Conservation (phyloP, 768 basidiomycete genomes). For the Calocybe cyanea region DNA sequence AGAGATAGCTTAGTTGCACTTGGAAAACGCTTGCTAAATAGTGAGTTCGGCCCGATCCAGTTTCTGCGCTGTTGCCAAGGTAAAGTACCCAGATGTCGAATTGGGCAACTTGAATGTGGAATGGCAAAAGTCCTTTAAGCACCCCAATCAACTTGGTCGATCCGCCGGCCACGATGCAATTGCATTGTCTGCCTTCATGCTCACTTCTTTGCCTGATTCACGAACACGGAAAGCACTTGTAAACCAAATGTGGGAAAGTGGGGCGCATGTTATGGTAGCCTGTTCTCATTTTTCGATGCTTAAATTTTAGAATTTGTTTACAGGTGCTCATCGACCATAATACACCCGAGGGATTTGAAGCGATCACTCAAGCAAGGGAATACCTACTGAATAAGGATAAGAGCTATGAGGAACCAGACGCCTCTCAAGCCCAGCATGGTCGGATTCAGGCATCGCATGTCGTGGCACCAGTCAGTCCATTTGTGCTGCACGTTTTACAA, state of each 20-base stretch:
- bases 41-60: constrained; percentile 30
- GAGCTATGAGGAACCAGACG: constrained; percentile 56
- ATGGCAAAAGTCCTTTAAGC: constrained; percentile 58
- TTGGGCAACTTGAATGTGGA: constrained; percentile 39
- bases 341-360: constrained; percentile 69
- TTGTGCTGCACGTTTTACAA: constrained; percentile 7
- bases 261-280: constrained; percentile 75
- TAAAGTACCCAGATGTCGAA: constrained; percentile 36
- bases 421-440: constrained; percentile 32
- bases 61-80: constrained; percentile 5
- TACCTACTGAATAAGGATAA: constrained; percentile 58
- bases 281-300: constrained; percentile 4
- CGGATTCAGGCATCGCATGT: constrained; percentile 65
- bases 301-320: constrained; percentile 5
- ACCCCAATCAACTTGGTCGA: constrained; percentile 38
- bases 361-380: constrained; percentile 75
- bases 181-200: constrained; percentile 81
- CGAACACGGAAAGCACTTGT: constrained; percentile 63
- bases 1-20: constrained; percentile 66
- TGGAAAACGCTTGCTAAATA: constrained; percentile 57
- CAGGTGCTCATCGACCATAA: constrained; percentile 88
- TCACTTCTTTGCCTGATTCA: constrained; percentile 67
- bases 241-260: constrained; percentile 89
- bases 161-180: constrained; percentile 48
- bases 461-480: constrained; percentile 72